phyloP scores from a whole-genome alignment of 1,139 yeast genomes.

The Debaryomyces sp. region DNA sequence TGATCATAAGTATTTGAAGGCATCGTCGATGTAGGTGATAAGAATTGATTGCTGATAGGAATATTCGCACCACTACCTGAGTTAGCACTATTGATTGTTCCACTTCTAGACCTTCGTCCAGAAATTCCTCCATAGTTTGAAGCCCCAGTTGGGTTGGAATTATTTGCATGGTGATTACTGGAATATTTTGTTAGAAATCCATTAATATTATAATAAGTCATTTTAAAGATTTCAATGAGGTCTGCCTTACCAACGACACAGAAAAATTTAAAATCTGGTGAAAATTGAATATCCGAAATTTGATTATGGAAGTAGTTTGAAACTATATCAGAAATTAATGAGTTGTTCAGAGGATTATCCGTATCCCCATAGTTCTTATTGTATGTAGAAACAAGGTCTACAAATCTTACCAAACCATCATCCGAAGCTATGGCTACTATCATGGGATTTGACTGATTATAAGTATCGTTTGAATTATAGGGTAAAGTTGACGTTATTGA shows the following conservation, averaged over 20 bases:
- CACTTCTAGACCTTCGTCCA: slow-evolving; percentile 41
- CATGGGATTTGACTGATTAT: slow-evolving; percentile 43
- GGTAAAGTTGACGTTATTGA: slow-evolving; percentile 30
- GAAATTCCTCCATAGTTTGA: slow-evolving; percentile 12
- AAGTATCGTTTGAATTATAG: slow-evolving; percentile 20
- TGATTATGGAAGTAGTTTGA: slow-evolving; percentile 73
- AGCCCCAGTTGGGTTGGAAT: slow-evolving; percentile 13
- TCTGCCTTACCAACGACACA: slow-evolving; percentile 62
- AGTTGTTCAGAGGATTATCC: slow-evolving; percentile 28
- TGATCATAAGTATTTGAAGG: slow-evolving; percentile 27
- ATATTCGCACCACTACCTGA: slow-evolving; percentile 15
- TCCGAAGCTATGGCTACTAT: slow-evolving; percentile 58
- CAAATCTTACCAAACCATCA: slow-evolving; percentile 65
- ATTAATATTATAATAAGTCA: slow-evolving; percentile 45
- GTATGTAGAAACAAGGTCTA: slow-evolving; percentile 47
- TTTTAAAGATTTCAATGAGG: slow-evolving; percentile 55
- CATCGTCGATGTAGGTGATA: slow-evolving; percentile 25
- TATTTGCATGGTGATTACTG: slow-evolving; percentile 17
- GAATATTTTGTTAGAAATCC: slow-evolving; percentile 29
- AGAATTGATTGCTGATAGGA: slow-evolving; percentile 16
- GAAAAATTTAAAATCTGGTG: slow-evolving; percentile 67
- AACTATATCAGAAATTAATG: slow-evolving; percentile 56
- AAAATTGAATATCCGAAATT: slow-evolving; percentile 55
- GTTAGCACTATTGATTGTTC: slow-evolving; percentile 35
- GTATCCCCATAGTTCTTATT: slow-evolving; percentile 22